Base-by-base conservation (phyloP, 129 eudicot genomes). In the Rutidosis leptorrhynchoides region DNA sequence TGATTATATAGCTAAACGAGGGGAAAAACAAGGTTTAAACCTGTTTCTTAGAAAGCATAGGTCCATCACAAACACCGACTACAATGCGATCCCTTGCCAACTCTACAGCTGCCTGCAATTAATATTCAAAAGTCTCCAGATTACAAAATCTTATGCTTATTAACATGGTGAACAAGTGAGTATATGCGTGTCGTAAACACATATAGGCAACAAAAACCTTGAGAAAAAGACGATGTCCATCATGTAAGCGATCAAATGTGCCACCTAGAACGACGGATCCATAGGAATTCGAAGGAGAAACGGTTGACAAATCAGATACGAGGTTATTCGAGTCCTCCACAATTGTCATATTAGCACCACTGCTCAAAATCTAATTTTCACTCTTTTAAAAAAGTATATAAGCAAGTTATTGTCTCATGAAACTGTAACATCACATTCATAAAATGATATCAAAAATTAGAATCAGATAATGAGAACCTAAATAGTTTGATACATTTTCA, bases 21-120 rank as follows among this genome's bases (percentile, higher is more conserved):
- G 17, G 4, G 26, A 59, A 23, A 37, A 68, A 16, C 32, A 54
- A 28, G 67, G 43, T 28, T 6, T 57, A 51, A 58, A 90, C 97
- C 95, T 82, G 83, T 75, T 91, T 91, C 16, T 79, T 83, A 30
- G 83, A 60, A 63, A 91, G 71, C 98, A 91, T 91, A 55, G 94
- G 90, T 46, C 96, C 96, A 79, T 91, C 98, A 66, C 95, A 91
- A 61, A 91, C 88, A 43, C 98, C 98, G 46, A 91, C 81, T 26
- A 91, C 94, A 42, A 87, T 74, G 1, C 95, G 86, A 52, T 85
- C 88, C 76, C 78, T 75, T 1, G 98, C 94, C 80, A 87, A 69
- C 67, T 72, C 80, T 16, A 92, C 91, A 24, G 97, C 95, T 11
- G 91, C 91, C 97, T 90, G 68, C 52, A 67, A 58, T n/a, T 22